These are phyloP conservation scores for Thelephora terrestris DNA, from an alignment of 1,284 basidiomycete species.

Conservation along the genomic window DNA sequence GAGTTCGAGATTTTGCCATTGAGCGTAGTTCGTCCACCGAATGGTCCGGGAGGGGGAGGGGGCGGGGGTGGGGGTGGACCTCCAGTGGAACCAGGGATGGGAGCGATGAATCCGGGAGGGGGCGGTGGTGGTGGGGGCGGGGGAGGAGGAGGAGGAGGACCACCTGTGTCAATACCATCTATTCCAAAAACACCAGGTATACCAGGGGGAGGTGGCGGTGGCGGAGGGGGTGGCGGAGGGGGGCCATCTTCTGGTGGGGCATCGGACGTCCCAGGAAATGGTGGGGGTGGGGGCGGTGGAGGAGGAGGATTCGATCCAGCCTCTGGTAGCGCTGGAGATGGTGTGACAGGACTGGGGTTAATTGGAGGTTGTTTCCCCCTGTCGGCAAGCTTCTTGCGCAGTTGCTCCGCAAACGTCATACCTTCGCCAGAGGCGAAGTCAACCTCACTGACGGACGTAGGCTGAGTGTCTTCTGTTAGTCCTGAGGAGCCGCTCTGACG, in stretches of 20 bases:
- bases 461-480: constrained; percentile 37
- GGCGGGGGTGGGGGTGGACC: constrained; percentile 25
- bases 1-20: constrained; percentile 27
- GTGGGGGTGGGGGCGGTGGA: constrained; percentile 14
- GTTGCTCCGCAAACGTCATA: constrained; percentile 45
- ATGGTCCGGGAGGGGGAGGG: constrained; percentile 24
- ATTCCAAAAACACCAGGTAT: constrained; percentile 2
- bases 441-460: constrained; percentile 39
- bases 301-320: constrained; percentile 23
- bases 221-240: constrained; percentile 23
- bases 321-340: constrained; percentile 22
- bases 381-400: constrained; percentile 42
- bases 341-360: constrained; percentile 20
- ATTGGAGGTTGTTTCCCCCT: constrained; percentile 28
- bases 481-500: constrained; percentile 39
- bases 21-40: constrained; percentile 11
- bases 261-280: constrained; percentile 4
- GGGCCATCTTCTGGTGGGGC: constrained; percentile 7
- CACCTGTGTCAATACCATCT: too few relatives aligned
- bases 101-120: constrained; percentile 16
- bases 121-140: constrained; percentile 27
- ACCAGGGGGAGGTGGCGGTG: constrained; percentile 20
- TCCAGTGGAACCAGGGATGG: constrained; percentile 6
- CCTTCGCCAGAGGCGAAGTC: constrained; percentile 31
- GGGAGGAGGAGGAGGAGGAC: constrained; percentile 25